Percentiles rank a stretch among this genome's conserved stretches.
Conservation (phyloP, 129 eudicot genomes). For the Escallonia rubra region DNA sequence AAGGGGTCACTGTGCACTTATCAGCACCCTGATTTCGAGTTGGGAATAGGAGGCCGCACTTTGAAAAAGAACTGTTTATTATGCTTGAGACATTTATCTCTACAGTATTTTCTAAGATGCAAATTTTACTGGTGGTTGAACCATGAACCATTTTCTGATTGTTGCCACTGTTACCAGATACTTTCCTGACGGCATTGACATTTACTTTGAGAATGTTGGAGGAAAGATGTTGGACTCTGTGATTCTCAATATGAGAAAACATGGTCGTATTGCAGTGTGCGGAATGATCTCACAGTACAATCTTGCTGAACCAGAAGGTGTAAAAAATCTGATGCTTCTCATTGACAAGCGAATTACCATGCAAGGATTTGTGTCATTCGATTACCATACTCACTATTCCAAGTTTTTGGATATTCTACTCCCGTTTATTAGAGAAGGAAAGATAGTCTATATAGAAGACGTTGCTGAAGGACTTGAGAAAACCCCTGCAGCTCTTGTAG, state of each 20-base stretch:
- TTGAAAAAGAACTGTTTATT: too few species aligned
- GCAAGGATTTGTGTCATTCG: background rate
- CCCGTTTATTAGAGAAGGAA: background rate
- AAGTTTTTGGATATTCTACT: background rate
- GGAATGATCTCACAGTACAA: conserved; percentile 5
- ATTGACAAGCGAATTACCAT: background rate
- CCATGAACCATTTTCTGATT: too few species aligned
- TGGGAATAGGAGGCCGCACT: too few species aligned
- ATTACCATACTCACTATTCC: background rate
- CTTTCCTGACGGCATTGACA: background rate
- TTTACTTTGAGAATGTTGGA: conserved; percentile 1
- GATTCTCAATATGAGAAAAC: background rate
- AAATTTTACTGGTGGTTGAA: too few species aligned
- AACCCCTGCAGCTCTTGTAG: background rate
- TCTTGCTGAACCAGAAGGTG: background rate
- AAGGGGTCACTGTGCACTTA: too few species aligned
- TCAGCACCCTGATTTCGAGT: too few species aligned
- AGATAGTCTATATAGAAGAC: background rate
- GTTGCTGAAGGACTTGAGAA: background rate
- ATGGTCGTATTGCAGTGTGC: background rate
- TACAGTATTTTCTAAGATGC: too few species aligned
- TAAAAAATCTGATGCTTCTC: background rate
- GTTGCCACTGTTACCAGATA: too few species aligned
- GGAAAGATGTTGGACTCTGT: background rate
- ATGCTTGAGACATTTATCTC: too few species aligned